Percentiles rank a stretch among this genome's conserved stretches.
phyloP scores from a whole-genome alignment of 768 basidiomycete species.

The Leccinum subgranulosum region DNA sequence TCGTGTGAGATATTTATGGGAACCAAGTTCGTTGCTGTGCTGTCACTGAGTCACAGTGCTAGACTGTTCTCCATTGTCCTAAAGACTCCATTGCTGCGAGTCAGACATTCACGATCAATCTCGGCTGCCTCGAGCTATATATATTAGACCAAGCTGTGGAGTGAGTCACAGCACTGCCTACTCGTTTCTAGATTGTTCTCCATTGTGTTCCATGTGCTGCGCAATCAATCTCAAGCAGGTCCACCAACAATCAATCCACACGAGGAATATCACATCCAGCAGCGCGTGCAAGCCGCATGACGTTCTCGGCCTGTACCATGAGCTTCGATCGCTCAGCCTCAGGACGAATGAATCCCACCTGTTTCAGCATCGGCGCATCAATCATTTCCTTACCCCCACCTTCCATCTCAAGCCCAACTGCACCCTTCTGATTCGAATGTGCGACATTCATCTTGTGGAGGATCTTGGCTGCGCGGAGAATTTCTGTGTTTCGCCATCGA shows the following conservation, averaged over 20 bases:
- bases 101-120: not conserved
- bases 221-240: no score
- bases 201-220: no score
- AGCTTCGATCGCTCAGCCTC: not conserved
- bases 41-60: not conserved
- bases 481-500: conserved; percentile 45
- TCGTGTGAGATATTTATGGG: not conserved
- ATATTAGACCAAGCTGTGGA: no score
- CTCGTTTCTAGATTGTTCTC: not conserved
- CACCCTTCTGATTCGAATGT: conserved; percentile 54
- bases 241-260: conserved; percentile 24
- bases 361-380: conserved; percentile 88
- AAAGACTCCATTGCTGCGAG: no score
- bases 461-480: conserved; percentile 72
- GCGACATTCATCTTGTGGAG: conserved; percentile 61
- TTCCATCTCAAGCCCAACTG: conserved; percentile 65
- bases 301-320: conserved; percentile 44
- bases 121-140: no score
- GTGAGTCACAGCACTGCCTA: no score
- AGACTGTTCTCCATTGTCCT: no score
- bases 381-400: conserved; percentile 74
- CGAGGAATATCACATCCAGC: conserved; percentile 55
- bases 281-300: conserved; percentile 48
- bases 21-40: not conserved
- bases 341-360: conserved; percentile 30